A percentile compares a stretch with the other conserved stretches of the same genome.
phyloP scores from a whole-genome alignment of 176 grass and related monocot genomes.

The Aegilops bicornis region DNA sequence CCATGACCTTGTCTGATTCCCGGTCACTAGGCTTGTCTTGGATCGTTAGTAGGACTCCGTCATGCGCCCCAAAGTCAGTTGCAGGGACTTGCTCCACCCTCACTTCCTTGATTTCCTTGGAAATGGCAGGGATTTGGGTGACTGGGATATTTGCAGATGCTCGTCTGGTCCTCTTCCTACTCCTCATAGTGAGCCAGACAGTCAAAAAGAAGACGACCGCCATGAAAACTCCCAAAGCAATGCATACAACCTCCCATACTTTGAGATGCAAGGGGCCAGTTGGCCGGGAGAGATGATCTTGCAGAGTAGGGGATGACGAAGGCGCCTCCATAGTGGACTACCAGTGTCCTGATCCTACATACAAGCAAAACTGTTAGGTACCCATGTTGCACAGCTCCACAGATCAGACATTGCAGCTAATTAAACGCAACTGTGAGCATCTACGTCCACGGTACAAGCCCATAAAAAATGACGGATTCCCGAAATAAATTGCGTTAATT shows the following conservation, averaged over 20 bases:
- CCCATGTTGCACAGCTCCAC: constrained; percentile 5
- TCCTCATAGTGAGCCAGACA: constrained; percentile 69
- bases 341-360: constrained; percentile 48
- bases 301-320: constrained; percentile 56
- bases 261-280: constrained; percentile 84
- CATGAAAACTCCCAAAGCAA: constrained; percentile 73
- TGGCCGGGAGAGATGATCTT: constrained; percentile 68
- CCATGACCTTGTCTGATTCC: constrained; percentile 62
- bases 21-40: constrained; percentile 63
- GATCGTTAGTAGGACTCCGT: constrained; percentile 55
- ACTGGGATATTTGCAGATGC: constrained; percentile 58
- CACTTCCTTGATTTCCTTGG: constrained; percentile 95
- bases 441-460: constrained; percentile 15
- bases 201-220: constrained; percentile 64
- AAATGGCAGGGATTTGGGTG: constrained; percentile 74
- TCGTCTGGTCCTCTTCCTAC: constrained; percentile 62
- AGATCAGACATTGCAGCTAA: constrained; percentile 22
- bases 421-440: constrained; percentile 29
- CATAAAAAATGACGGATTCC: constrained; percentile 15
- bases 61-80: constrained; percentile 33
- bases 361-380: constrained; percentile 32
- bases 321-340: constrained; percentile 33
- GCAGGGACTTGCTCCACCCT: constrained; percentile 69
- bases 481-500: constrained; percentile 13
- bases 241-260: constrained; percentile 89